Evolutionary conservation across 345 rosid genomes (phyloP).

Genomic region (Stellera chamaejasme): DNA sequence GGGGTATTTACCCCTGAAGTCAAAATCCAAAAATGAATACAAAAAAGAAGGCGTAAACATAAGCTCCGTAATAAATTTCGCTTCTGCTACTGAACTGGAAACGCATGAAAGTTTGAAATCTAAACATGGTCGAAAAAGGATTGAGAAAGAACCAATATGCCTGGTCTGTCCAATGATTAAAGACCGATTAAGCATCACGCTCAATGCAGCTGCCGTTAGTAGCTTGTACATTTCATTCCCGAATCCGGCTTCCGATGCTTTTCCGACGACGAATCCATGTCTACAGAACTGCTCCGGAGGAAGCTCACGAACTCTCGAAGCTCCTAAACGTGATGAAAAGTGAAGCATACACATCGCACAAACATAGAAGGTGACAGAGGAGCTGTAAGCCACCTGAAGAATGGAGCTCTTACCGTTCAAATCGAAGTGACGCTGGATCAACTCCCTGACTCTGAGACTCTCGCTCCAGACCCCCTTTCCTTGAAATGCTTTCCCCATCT

Average conservation of each 20-base stretch:
- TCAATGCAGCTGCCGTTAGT: conserved; percentile 81
- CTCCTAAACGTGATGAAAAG: conserved; percentile 35
- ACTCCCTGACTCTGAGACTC: conserved; percentile 52
- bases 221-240: conserved; percentile 99
- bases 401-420: conserved; percentile 33
- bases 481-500: conserved; percentile 75
- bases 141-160: conserved; percentile 98
- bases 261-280: conserved; percentile 82
- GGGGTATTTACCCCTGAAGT: conserved; percentile 77
- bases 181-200: conserved; percentile 87
- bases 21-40: conserved; percentile 18
- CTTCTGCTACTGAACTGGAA: too few species aligned
- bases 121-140: conserved; percentile 46
- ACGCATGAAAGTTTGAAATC: background rate
- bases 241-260: conserved; percentile 95
- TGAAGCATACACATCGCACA: too few species aligned
- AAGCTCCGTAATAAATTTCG: background rate
- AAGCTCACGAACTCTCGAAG: conserved; percentile 56
- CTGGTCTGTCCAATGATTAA: conserved; percentile 99
- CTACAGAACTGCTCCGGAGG: conserved; percentile 75
- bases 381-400: background rate
- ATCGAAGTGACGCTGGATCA: conserved; percentile 55
- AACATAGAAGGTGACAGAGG: background rate
- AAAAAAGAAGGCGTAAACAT: conserved; percentile 13
- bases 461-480: conserved; percentile 43